Base-by-base conservation (phyloP, 1,139 yeast species). In the Blastobotrys apis region DNA sequence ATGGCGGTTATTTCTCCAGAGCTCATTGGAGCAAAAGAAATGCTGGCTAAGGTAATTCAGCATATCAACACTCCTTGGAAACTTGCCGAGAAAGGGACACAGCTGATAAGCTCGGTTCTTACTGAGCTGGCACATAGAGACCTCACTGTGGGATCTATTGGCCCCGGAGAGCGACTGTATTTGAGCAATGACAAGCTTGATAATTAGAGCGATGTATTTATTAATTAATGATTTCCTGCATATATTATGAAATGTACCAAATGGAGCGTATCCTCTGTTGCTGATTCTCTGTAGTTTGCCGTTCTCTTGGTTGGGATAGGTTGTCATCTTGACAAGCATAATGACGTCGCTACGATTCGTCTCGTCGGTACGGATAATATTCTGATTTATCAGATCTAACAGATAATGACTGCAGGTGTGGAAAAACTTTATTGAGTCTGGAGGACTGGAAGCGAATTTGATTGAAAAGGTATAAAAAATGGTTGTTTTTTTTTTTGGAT, bases 401-500 rank as follows among this genome's bases (percentile, higher is more conserved):
- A 27, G 29, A 19, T 15, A 27, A 13, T 9, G 19, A 34, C 41
- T 16, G 21, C 13, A 33, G 63, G 69, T 66, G 30, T 66, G 69
- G 69, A 46, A 53, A 17, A 62, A 63, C 41, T 66, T 66, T 52
- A 47, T 64, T 41, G 45, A 54, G 23, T 50, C 53, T n/a, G 60
- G 68, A 37, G 70, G 71, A 15, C 58, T 66, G 37, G 70, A 66
- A 50, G 65, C 70, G 3, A 54, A 65, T 4, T 50, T 66, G 37
- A 48, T 66, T 35, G 54, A 55, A 17, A 56, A 55, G 39, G 66
- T 64, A 49, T 23, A 56, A 10, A 13, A 22, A 23, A 22, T 33
- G 17, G 22, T 15, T 15, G 22, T 34, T 23, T n/a, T n/a, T n/a
- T n/a, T n/a, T n/a, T n/a, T n/a, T n/a, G n/a, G n/a, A 36, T 37